A percentile compares a stretch with the other conserved stretches of the same genome.
Evolutionary conservation across 2,329 filamentous ascomycete genomes (phyloP).

Genomic region (Ceratocystiopsis minuta): DNA sequence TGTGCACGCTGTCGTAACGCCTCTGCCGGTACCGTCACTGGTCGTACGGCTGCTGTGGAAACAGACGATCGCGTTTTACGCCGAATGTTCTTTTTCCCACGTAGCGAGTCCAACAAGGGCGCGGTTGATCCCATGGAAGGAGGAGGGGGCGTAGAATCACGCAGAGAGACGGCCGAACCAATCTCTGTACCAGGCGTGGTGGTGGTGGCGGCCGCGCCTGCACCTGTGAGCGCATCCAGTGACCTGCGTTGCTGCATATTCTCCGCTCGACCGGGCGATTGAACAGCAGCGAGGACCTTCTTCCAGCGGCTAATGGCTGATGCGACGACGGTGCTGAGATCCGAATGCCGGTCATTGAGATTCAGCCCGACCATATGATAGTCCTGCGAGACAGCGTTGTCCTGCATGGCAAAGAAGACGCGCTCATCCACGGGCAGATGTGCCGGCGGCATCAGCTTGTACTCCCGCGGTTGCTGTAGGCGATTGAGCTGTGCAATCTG

Average conservation of each 20-base stretch:
- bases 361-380: constrained; percentile 25
- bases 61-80: too few species aligned
- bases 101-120: too few species aligned
- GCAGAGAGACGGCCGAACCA: too few species aligned
- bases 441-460: constrained; percentile 31
- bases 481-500: constrained; percentile 42
- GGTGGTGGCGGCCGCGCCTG: background rate
- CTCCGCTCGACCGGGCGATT: too few species aligned
- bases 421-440: constrained; percentile 34
- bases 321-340: constrained; percentile 32
- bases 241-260: too few species aligned
- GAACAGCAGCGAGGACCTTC: constrained; percentile 27
- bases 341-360: constrained; percentile 31
- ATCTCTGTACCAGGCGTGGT: background rate
- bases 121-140: too few species aligned
- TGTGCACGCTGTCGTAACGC: too few species aligned
- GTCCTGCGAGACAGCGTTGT: constrained; percentile 22
- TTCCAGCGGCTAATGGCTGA: constrained; percentile 46
- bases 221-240: too few species aligned
- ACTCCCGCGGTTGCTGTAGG: constrained; percentile 42
- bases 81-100: too few species aligned
- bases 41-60: too few species aligned
- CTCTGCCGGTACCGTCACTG: too few species aligned
- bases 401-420: constrained; percentile 27
- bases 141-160: too few species aligned